Evolutionary conservation across 1,139 yeast species (phyloP).

Genomic region (Citeromyces hawaiiensis): DNA sequence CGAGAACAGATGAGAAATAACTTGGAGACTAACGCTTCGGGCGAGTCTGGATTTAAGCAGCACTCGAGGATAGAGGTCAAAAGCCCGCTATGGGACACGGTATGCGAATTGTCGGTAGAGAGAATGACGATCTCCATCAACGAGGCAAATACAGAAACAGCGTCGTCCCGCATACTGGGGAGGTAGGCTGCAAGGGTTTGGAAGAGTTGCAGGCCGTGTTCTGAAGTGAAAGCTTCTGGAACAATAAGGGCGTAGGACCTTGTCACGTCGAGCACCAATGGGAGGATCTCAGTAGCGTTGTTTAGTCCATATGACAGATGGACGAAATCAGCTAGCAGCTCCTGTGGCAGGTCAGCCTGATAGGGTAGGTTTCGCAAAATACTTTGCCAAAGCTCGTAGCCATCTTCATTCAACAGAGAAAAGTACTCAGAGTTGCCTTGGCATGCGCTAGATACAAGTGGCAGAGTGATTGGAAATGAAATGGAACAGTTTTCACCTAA

Average conservation of each 20-base stretch:
- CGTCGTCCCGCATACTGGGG: slow-evolving; percentile 56
- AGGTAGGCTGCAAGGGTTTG: slow-evolving; percentile 42
- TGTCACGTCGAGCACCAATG: slow-evolving; percentile 50
- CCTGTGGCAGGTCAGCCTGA: slow-evolving; percentile 17
- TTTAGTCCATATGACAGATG: slow-evolving; percentile 34
- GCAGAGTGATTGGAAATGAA: slow-evolving; percentile 54
- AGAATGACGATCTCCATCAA: slow-evolving; percentile 43
- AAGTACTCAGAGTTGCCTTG: slow-evolving; percentile 50
- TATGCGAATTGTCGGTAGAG: slow-evolving; percentile 12
- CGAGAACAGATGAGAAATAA: slow-evolving; percentile 32
- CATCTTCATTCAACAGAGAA: slow-evolving; percentile 70
- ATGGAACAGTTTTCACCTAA: slow-evolving; percentile 44
- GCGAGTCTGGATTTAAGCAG: slow-evolving; percentile 33
- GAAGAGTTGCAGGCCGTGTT: slow-evolving; percentile 27
- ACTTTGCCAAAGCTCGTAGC: slow-evolving; percentile 72
- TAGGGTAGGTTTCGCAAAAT: slow-evolving; percentile 43
- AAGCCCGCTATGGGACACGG: slow-evolving; percentile 30
- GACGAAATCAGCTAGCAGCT: slow-evolving; percentile 31
- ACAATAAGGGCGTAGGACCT: slow-evolving; percentile 59
- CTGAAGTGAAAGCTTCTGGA: slow-evolving; percentile 30
- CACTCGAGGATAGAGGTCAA: slow-evolving; percentile 30
- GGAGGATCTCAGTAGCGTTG: slow-evolving; percentile 67
- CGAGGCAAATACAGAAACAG: slow-evolving; percentile 42
- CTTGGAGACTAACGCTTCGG: slow-evolving; percentile 40
- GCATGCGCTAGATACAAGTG: slow-evolving; percentile 50